These are phyloP conservation scores for Xylaria sp. DNA, from an alignment of 2,329 filamentous ascomycete genomes.

Conservation along the genomic window DNA sequence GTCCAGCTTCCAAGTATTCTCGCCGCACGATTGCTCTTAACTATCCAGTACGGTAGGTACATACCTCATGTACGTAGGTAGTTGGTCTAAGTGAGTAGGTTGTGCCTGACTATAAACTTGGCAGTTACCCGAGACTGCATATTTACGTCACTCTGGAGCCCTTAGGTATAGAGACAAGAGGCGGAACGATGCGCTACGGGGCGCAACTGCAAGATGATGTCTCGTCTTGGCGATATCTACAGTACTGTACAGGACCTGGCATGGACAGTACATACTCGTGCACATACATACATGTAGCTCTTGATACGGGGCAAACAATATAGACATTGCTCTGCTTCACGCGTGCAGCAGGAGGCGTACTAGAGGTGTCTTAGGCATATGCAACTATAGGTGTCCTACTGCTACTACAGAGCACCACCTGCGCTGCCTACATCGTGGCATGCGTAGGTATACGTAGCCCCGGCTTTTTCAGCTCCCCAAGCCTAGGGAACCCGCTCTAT, in stretches of 20 bases:
- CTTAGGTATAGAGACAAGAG: background rate
- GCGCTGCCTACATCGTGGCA: background rate
- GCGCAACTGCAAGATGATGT: constrained; percentile 24
- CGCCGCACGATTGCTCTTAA: background rate
- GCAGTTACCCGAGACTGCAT: background rate
- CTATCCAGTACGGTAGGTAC: too few species aligned
- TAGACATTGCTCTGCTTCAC: too few species aligned
- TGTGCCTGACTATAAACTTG: constrained; percentile 20
- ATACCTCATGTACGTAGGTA: too few species aligned
- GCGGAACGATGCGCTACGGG: background rate
- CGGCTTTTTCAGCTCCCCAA: constrained; percentile 12
- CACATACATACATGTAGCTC: background rate
- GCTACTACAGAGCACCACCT: too few species aligned
- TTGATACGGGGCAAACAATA: background rate
- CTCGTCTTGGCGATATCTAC: background rate
- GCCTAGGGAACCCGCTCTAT: constrained; percentile 15
- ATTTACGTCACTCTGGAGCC: constrained; percentile 17
- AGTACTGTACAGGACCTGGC: background rate
- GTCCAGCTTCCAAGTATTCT: background rate
- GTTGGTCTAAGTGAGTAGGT: too few species aligned
- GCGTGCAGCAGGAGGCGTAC: too few species aligned
- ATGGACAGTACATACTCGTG: too few species aligned
- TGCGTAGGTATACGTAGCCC: background rate
- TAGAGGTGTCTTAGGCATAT: too few species aligned
- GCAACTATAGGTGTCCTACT: too few species aligned